These are phyloP conservation scores for Erysimum pusillum DNA, from an alignment of 441 rosid species.

Conservation along the genomic window DNA sequence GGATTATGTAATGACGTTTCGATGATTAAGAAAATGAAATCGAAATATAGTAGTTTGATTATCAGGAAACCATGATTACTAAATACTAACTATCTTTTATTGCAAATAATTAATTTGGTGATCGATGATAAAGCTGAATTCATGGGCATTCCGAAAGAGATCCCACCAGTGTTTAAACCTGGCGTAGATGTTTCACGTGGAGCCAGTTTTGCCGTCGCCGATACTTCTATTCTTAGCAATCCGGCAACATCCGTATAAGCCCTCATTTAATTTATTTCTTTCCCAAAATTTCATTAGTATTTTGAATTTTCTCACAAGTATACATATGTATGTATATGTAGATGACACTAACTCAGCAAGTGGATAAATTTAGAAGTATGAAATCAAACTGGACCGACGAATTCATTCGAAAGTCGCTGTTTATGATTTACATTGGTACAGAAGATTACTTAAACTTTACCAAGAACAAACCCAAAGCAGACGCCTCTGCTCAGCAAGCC, in stretches of 20 bases:
- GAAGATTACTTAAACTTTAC: conserved; percentile 39
- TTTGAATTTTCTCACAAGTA: not conserved
- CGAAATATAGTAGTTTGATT: not conserved
- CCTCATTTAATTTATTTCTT: not conserved
- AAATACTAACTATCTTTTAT: not conserved
- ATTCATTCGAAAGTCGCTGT: conserved; percentile 28
- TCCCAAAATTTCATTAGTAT: not conserved
- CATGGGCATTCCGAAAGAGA: conserved; percentile 24
- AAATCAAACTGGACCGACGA: conserved; percentile 27
- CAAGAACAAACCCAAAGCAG: conserved; percentile 22
- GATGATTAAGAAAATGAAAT: too few relatives aligned
- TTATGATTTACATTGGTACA: conserved; percentile 43
- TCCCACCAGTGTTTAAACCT: conserved; percentile 32
- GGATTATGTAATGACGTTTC: too few relatives aligned
- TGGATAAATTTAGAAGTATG: conserved; percentile 24
- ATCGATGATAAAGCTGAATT: conserved; percentile 32
- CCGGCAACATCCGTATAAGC: conserved; percentile 30
- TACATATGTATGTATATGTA: not conserved
- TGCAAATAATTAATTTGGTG: not conserved
- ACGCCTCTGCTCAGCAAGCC: conserved; percentile 41
- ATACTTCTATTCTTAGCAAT: conserved; percentile 28
- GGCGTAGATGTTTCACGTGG: conserved; percentile 34
- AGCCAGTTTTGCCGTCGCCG: conserved; percentile 41
- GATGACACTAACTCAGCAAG: conserved; percentile 39
- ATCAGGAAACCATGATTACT: not conserved